Conservation (phyloP, 73 alveolate genomes). For the Blepharisma japonicum region DNA sequence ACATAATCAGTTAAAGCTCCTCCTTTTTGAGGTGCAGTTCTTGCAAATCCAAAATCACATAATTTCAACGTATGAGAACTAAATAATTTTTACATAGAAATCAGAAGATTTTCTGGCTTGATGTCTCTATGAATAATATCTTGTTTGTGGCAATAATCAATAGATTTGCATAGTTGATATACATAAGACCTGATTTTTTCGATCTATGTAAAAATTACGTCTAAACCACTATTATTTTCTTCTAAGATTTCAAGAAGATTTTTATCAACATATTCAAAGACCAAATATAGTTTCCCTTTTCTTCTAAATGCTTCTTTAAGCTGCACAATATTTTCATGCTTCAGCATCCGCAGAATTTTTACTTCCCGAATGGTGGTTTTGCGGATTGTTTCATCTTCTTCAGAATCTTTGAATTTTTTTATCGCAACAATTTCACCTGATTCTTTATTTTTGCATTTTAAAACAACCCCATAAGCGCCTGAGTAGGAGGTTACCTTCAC, state of each 20-base stretch:
- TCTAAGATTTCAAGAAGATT: slow-evolving; percentile 91
- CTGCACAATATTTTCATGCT: slow-evolving; percentile 72
- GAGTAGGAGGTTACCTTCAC: slow-evolving; percentile 50
- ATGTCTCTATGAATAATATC: slow-evolving; percentile 32
- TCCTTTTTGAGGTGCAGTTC: slow-evolving; percentile 42
- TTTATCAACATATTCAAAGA: slow-evolving; percentile 94
- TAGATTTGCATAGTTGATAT: neutral
- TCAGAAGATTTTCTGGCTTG: slow-evolving; percentile 25
- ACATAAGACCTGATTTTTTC: neutral
- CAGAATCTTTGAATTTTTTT: slow-evolving; percentile 80
- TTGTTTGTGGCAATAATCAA: neutral
- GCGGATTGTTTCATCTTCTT: slow-evolving; percentile 63
- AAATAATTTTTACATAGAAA: slow-evolving; percentile 33
- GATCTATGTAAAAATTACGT: neutral
- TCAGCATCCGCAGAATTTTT: slow-evolving; percentile 56
- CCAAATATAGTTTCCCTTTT: slow-evolving; percentile 91
- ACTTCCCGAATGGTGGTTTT: slow-evolving; percentile 78
- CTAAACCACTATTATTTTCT: slow-evolving; percentile 80
- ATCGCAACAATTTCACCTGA: slow-evolving; percentile 79
- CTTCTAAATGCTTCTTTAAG: slow-evolving; percentile 78
- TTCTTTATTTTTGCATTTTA: slow-evolving; percentile 68
- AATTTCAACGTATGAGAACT: slow-evolving; percentile 45
- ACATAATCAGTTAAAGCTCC: slow-evolving; percentile 68
- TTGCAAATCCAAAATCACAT: slow-evolving; percentile 82
- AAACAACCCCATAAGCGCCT: slow-evolving; percentile 78